phyloP scores from a whole-genome alignment of 768 basidiomycete species.

The Mycena capillaripes region DNA sequence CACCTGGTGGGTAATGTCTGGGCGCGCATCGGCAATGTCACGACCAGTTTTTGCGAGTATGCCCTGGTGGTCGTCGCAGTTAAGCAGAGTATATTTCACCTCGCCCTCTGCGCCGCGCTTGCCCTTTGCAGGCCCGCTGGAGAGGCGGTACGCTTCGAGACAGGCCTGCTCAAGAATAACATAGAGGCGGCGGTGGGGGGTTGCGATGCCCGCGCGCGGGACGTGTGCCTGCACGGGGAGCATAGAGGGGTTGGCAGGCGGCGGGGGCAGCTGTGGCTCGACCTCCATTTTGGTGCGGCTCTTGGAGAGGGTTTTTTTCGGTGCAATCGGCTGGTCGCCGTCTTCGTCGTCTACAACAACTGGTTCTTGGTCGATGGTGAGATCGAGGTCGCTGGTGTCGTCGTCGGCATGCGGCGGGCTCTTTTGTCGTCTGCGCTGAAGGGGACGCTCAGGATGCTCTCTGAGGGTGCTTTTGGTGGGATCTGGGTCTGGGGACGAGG shows the following conservation, averaged over 20 bases:
- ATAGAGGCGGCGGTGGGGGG: conserved; percentile 78
- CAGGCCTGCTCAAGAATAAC: conserved; percentile 96
- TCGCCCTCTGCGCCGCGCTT: conserved; percentile 78
- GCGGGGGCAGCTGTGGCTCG: conserved; percentile 59
- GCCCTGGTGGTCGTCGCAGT: conserved; percentile 99
- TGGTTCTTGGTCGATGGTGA: conserved; percentile 37
- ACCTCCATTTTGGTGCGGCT: conserved; percentile 42
- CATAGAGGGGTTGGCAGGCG: conserved; percentile 80
- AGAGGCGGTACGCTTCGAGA: conserved; percentile 93
- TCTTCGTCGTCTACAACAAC: conserved; percentile 44
- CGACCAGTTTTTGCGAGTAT: conserved; percentile 97
- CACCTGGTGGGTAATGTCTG: conserved; percentile 99
- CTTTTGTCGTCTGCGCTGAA: conserved; percentile 60
- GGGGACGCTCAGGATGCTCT: conserved; percentile 60
- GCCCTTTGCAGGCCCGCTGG: conserved; percentile 67
- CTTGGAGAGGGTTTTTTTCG: conserved; percentile 46
- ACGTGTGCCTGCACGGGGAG: conserved; percentile 88
- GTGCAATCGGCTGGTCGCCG: conserved; percentile 17
- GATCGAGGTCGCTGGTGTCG: conserved; percentile 50
- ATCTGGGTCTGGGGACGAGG: too few relatives aligned
- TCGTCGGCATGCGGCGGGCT: conserved; percentile 55
- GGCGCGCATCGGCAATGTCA: conserved; percentile 99
- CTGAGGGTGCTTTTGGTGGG: too few relatives aligned
- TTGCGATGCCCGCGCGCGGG: conserved; percentile 65
- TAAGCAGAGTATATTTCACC: conserved; percentile 95